Percentiles rank a stretch among this genome's conserved stretches.
These are phyloP conservation scores for Xylaria sp. DNA, from an alignment of 2,329 filamentous ascomycete genomes.

Conservation along the genomic window DNA sequence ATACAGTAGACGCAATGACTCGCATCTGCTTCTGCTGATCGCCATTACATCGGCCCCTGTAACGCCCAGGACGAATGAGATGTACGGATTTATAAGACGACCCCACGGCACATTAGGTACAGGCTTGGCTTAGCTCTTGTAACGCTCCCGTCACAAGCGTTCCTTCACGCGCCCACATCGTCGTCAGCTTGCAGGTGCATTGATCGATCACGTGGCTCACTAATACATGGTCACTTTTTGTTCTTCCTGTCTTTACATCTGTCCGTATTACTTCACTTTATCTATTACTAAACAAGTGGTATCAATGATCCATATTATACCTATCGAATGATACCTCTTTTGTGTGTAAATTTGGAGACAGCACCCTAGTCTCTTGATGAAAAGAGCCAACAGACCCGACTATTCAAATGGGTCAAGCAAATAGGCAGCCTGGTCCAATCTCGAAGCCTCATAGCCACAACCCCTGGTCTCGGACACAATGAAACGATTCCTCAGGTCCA, in stretches of 20 bases:
- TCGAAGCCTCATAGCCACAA: conserved; percentile 7
- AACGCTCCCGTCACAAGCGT: conserved; percentile 22
- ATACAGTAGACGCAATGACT: background rate
- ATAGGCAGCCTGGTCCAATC: conserved; percentile 17
- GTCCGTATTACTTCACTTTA: background rate
- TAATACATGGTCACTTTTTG: conserved; percentile 32
- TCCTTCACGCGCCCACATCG: conserved; percentile 18
- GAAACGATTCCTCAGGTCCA: conserved; percentile 36
- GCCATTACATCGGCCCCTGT: conserved; percentile 19
- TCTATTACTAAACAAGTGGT: background rate
- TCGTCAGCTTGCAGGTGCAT: conserved; percentile 24
- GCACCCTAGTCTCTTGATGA: background rate
- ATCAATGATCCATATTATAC: background rate
- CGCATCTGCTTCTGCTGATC: conserved; percentile 16
- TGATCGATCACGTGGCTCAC: conserved; percentile 41
- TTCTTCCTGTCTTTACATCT: background rate
- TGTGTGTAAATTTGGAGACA: background rate
- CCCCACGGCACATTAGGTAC: conserved; percentile 2
- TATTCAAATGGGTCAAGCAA: conserved; percentile 26
- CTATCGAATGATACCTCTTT: background rate
- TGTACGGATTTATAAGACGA: conserved; percentile 20
- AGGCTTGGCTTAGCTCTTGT: conserved; percentile 11
- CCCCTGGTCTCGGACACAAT: conserved; percentile 15
- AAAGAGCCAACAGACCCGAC: conserved; percentile 4
- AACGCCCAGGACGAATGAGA: conserved; percentile 24